Evolutionary conservation across 345 rosid species (phyloP).

Genomic region (Populus davidiana): DNA sequence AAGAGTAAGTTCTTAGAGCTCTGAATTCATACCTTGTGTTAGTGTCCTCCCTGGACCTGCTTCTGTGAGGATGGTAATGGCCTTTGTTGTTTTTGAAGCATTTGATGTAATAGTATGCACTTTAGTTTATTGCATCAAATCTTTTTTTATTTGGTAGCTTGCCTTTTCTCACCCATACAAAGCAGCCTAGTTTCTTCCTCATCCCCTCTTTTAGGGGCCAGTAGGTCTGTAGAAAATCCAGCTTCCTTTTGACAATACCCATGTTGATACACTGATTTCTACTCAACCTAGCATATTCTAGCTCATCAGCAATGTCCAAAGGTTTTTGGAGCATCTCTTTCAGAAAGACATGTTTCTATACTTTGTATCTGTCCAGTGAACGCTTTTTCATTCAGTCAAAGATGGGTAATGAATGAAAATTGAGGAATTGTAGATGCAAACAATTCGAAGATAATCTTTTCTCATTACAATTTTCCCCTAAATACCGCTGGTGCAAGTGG

Average conservation of each 20-base stretch:
- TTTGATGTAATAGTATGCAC: neutral
- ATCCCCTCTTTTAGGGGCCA: neutral
- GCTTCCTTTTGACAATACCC: neutral
- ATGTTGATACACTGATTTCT: neutral
- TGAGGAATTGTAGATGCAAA: neutral
- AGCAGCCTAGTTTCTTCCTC: neutral
- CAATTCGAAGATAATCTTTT: neutral
- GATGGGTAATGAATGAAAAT: neutral
- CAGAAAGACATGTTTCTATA: neutral
- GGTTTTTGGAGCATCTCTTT: neutral
- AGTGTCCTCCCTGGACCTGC: neutral
- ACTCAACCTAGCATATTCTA: neutral
- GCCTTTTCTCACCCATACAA: neutral
- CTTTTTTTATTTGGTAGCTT: neutral
- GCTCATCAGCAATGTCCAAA: neutral
- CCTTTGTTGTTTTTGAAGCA: neutral
- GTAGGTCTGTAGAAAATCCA: neutral
- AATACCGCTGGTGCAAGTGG: neutral
- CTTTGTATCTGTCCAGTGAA: neutral
- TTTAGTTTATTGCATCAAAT: neutral
- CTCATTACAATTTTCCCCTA: neutral
- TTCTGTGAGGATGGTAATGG: neutral
- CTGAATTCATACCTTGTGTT: neutral
- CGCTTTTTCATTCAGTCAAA: neutral
- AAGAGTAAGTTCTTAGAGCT: slow-evolving; percentile 51